These are phyloP conservation scores for Scheffersomyces insectosa DNA, from an alignment of 1,139 yeast species.

Conservation along the genomic window DNA sequence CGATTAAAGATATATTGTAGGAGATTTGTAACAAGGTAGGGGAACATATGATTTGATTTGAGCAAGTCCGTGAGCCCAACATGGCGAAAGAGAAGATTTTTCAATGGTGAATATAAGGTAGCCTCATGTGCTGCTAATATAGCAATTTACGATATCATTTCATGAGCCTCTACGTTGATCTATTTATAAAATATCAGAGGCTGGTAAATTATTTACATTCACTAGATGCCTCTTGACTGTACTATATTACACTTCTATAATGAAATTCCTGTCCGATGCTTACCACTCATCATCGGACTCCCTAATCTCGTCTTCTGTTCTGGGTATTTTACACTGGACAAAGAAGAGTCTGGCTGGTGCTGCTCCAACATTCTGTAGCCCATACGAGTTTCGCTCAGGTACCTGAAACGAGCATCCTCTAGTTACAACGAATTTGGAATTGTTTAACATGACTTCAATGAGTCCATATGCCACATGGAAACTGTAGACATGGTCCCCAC, in stretches of 20 bases:
- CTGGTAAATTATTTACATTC: too few relatives aligned
- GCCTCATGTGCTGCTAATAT: too few relatives aligned
- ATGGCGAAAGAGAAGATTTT: too few relatives aligned
- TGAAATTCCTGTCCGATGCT: neutral
- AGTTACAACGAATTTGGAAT: constrained; percentile 59
- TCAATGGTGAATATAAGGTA: too few relatives aligned
- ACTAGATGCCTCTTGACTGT: too few relatives aligned
- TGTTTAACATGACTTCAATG: constrained; percentile 66
- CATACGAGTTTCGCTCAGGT: constrained; percentile 75
- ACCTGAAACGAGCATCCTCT: constrained; percentile 80
- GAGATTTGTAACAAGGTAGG: too few relatives aligned
- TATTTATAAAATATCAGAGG: too few relatives aligned
- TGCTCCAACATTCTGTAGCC: constrained; percentile 59
- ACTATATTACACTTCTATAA: neutral
- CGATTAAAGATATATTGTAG: too few relatives aligned
- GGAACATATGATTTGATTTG: too few relatives aligned
- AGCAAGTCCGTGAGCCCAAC: too few relatives aligned
- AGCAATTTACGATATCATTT: too few relatives aligned
- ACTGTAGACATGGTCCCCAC: constrained; percentile 68
- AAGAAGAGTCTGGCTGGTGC: constrained; percentile 67
- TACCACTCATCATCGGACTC: constrained; percentile 8
- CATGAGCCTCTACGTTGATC: too few relatives aligned
- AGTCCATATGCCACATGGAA: constrained; percentile 75
- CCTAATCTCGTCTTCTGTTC: constrained; percentile 5
- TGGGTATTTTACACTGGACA: constrained; percentile 56